Evolutionary conservation across 2,329 filamentous ascomycete genomes (phyloP).

Genomic region (Xylaria sp.): DNA sequence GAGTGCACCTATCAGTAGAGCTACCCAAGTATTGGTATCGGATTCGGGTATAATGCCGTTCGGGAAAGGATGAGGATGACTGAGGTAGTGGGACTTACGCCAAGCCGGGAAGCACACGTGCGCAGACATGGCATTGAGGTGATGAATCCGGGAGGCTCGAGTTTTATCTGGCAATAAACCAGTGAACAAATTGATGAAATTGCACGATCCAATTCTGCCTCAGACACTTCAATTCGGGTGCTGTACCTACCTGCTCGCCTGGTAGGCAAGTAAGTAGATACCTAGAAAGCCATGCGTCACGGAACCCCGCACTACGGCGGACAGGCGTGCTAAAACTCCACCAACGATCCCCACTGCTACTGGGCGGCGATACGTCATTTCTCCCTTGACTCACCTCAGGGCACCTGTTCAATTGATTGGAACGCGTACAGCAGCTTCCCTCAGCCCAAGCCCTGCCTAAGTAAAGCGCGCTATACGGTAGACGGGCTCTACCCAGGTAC

Average conservation of each 20-base stretch:
- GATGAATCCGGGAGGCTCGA: neutral
- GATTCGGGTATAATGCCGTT: neutral
- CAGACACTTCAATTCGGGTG: neutral
- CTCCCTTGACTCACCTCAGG: slow-evolving; percentile 22
- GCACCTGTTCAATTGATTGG: neutral
- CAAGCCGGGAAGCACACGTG: neutral
- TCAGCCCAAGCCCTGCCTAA: slow-evolving; percentile 1
- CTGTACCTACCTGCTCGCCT: no score
- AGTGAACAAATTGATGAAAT: neutral
- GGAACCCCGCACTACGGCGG: slow-evolving; percentile 13
- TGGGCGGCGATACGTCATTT: slow-evolving; percentile 28
- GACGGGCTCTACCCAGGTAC: neutral
- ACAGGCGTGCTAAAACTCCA: neutral
- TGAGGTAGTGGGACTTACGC: no score
- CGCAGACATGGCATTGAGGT: neutral
- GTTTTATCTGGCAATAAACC: neutral
- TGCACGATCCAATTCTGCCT: neutral
- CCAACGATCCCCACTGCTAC: neutral
- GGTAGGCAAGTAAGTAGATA: neutral
- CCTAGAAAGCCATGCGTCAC: neutral
- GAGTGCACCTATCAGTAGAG: neutral
- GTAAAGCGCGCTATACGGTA: neutral
- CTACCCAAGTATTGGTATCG: no score
- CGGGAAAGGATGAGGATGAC: neutral
- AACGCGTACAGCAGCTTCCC: slow-evolving; percentile 12